phyloP scores from a whole-genome alignment of 768 basidiomycete species.

The Piloderma croceum region DNA sequence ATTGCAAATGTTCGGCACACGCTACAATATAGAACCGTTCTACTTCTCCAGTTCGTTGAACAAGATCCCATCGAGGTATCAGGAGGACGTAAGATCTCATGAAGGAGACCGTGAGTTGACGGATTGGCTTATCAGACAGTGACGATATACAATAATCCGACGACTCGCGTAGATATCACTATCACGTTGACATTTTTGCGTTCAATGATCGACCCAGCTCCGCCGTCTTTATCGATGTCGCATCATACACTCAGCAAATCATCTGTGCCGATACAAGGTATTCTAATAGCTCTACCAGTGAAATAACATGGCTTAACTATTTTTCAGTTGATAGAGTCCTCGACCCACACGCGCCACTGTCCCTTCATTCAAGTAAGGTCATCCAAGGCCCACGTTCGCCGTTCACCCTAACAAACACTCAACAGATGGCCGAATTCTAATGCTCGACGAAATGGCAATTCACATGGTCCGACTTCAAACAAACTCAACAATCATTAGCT shows the following conservation, averaged over 20 bases:
- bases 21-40: conserved; percentile 51
- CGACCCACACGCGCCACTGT: conserved; percentile 49
- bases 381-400: conserved; percentile 28
- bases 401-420: too few relatives aligned
- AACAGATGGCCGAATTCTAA: too few relatives aligned
- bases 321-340: conserved; percentile 26
- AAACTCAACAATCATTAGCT: conserved; percentile 39
- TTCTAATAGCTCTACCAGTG: background rate
- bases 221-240: too few relatives aligned
- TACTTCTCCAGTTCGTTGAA: conserved; percentile 64
- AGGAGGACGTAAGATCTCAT: conserved; percentile 37
- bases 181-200: conserved; percentile 50
- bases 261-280: background rate
- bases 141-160: background rate
- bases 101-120: conserved; percentile 52
- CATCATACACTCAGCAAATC: too few relatives aligned
- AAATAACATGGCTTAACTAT: background rate
- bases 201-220: conserved; percentile 14
- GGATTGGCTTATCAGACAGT: background rate
- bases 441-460: conserved; percentile 45
- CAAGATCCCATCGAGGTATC: conserved; percentile 64
- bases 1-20: conserved; percentile 52
- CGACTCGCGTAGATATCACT: conserved; percentile 43
- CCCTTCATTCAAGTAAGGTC: too few relatives aligned
- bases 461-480: conserved; percentile 40